Evolutionary conservation across 1,284 basidiomycete genomes (phyloP), one percentile per base, ranked within the genome.

Genomic region (Trametes hirsuta): DNA sequence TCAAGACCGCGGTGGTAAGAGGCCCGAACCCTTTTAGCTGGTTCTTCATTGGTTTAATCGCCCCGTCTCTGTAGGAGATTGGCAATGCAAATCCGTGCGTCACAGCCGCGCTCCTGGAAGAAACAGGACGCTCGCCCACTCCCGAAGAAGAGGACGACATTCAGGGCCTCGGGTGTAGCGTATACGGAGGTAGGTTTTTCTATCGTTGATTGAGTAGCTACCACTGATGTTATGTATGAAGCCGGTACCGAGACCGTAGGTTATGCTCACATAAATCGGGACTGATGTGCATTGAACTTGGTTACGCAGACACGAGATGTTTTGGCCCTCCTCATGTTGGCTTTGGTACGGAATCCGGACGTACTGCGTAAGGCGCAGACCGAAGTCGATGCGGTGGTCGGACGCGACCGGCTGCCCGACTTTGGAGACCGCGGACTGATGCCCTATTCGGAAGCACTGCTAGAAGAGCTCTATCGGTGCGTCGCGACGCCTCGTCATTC

Each of bases 401-500:
- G 66, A 9, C 22, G 15, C 2, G 60, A 54, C 12, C 56, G 68
- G 5, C 54, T 69, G 2, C 68, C 65, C 1, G 61, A 62, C 25
- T 64, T 68, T 21, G 34, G 18, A 0, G 68, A 69, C 35, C 59
- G 65, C 35, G 47, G 34, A 8, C 61, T 58, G 10, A 21, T 68
- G 39, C 66, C 63, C 12, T 67, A 85, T 71, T 72, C 82, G 39
- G 76, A 80, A 45, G 77, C 75, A 54, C 66, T 83, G 6, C 52
- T 83, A 36, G 81, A 80, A 60, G 82, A 84, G 69, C 71, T 79
- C 11, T 74, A 80, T 51, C 75, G 83, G 79, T 82, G 21, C 6
- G 61, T 54, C 44, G 8, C 12, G 30, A 30, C 8, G 8, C 30
- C 30, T 30, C 30, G 24, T 5, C 22, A 34, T 14, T 21, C 4